These are phyloP conservation scores for Clavispora carvajalis DNA, from an alignment of 805 yeast species.

Conservation along the genomic window DNA sequence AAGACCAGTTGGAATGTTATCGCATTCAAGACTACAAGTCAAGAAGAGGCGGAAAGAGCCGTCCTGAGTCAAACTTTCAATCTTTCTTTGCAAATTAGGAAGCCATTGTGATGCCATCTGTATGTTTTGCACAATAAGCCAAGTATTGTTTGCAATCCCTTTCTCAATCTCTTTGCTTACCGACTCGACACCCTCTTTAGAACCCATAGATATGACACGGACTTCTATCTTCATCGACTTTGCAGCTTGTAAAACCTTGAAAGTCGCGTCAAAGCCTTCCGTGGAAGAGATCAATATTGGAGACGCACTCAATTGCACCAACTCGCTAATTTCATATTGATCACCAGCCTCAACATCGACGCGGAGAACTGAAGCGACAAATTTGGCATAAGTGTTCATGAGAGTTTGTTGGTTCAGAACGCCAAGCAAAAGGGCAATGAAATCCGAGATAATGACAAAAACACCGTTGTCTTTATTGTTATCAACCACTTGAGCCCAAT, in stretches of 20 bases:
- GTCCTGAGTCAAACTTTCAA: conserved; percentile 27
- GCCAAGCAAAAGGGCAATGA: conserved; percentile 1
- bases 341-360: not conserved
- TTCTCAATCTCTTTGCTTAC: conserved; percentile 51
- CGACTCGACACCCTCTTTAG: conserved; percentile 53
- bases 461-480: not conserved
- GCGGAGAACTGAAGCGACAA: conserved; percentile 8
- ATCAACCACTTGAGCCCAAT: not conserved
- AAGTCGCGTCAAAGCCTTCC: conserved; percentile 64
- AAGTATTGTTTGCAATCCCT: conserved; percentile 46
- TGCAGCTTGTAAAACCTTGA: conserved; percentile 45
- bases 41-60: conserved; percentile 51
- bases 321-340: conserved; percentile 26
- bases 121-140: conserved; percentile 78
- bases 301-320: conserved; percentile 18
- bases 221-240: conserved; percentile 20
- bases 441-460: not conserved
- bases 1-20: conserved; percentile 48
- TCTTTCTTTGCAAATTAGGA: conserved; percentile 43
- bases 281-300: conserved; percentile 54
- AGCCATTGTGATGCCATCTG: conserved; percentile 71
- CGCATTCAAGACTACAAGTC: conserved; percentile 50
- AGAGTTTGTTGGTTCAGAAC: conserved; percentile 5
- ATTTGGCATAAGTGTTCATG: conserved; percentile 12
- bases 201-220: conserved; percentile 63